These are phyloP conservation scores for Fomes fomentarius DNA, from an alignment of 1,284 basidiomycete genomes.

Conservation along the genomic window DNA sequence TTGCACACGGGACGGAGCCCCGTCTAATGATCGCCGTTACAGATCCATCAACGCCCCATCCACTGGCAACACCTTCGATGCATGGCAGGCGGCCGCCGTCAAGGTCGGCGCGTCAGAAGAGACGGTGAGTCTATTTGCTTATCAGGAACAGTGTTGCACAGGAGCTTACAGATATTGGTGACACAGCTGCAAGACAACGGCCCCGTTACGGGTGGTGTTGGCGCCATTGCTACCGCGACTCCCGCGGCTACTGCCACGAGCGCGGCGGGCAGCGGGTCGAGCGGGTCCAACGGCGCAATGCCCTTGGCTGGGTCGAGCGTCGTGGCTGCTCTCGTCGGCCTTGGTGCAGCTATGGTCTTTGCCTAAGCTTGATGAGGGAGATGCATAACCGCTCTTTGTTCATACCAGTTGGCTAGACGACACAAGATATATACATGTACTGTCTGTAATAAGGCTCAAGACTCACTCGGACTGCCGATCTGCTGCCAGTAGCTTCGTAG, in stretches of 20 bases:
- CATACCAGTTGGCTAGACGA: constrained; percentile 11
- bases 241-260: constrained; percentile 26
- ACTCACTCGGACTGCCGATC: background rate
- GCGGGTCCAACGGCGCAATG: constrained; percentile 5
- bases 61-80: constrained; percentile 54
- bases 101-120: constrained; percentile 42
- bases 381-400: constrained; percentile 1
- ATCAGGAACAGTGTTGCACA: background rate
- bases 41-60: constrained; percentile 64
- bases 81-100: constrained; percentile 50
- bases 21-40: background rate
- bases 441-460: background rate
- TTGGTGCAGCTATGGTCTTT: constrained; percentile 15
- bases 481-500: constrained; percentile 11
- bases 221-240: constrained; percentile 42
- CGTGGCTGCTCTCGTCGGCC: constrained; percentile 8
- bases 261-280: constrained; percentile 11
- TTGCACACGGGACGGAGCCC: background rate
- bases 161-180: background rate
- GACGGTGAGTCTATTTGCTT: constrained; percentile 34
- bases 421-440: background rate
- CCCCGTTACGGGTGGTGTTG: constrained; percentile 43
- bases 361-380: background rate
- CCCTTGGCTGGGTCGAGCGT: constrained; percentile 10
- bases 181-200: constrained; percentile 43